Evolutionary conservation across 352 stramenopile species (phyloP).

Genomic region (Globisporangium abappressorium): DNA sequence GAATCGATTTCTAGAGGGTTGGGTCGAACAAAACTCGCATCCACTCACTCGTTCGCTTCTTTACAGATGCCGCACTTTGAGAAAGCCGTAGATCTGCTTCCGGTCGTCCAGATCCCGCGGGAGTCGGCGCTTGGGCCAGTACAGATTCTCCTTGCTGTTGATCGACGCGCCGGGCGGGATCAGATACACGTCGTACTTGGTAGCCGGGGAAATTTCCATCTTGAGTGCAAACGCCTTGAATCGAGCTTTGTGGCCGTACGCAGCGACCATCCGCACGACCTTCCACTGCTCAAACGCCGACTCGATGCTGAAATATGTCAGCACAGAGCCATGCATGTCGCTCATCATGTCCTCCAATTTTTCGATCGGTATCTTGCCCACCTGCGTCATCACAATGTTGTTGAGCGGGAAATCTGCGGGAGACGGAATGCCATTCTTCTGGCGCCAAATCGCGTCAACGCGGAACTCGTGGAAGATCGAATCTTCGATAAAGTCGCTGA

Average conservation of each 20-base stretch:
- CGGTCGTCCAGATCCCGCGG: slow-evolving; percentile 40
- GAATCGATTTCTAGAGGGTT: background rate
- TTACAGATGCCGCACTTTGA: slow-evolving; percentile 42
- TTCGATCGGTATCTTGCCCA: slow-evolving; percentile 36
- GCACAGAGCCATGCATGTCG: slow-evolving; percentile 37
- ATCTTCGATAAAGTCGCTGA: slow-evolving; percentile 50
- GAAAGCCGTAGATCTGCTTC: slow-evolving; percentile 63
- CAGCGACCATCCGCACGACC: slow-evolving; percentile 60
- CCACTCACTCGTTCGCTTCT: background rate
- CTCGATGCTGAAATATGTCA: slow-evolving; percentile 61
- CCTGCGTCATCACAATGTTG: slow-evolving; percentile 38
- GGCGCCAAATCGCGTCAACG: slow-evolving; percentile 54
- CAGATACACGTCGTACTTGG: slow-evolving; percentile 53
- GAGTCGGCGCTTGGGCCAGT: slow-evolving; percentile 54
- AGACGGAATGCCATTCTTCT: background rate
- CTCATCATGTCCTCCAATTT: slow-evolving; percentile 40
- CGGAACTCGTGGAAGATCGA: slow-evolving; percentile 43
- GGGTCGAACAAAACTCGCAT: background rate
- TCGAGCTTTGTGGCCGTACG: slow-evolving; percentile 70
- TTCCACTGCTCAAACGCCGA: slow-evolving; percentile 71
- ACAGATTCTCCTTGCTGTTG: slow-evolving; percentile 73
- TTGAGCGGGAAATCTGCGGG: slow-evolving; percentile 24
- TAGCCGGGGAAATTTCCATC: slow-evolving; percentile 37
- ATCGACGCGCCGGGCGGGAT: slow-evolving; percentile 72
- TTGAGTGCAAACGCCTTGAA: slow-evolving; percentile 39